Conservation (phyloP, 306 rosid genomes). For the Coriaria nepalensis region DNA sequence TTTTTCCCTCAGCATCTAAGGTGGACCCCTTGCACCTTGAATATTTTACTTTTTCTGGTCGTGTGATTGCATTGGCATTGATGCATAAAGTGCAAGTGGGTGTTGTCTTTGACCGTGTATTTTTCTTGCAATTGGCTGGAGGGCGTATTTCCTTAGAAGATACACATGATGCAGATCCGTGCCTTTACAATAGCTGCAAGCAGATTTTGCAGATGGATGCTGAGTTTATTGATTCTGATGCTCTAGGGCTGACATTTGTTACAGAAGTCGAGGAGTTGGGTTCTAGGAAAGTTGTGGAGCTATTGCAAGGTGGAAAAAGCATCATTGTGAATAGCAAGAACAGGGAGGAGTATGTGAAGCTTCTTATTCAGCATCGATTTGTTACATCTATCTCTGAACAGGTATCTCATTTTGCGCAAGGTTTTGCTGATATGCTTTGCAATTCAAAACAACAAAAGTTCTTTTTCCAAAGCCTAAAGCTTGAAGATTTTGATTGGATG, state of each 20-base stretch:
- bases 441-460: constrained; percentile 19
- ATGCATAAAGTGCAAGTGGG: constrained; percentile 96
- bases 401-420: constrained; percentile 60
- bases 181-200: constrained; percentile 62
- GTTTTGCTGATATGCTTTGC: constrained; percentile 73
- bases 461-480: constrained; percentile 64
- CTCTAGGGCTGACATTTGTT: constrained; percentile 75
- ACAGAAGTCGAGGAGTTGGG: constrained; percentile 92
- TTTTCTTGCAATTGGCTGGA: constrained; percentile 86
- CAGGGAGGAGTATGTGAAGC: constrained; percentile 51
- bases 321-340: constrained; percentile 55
- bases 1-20: constrained; percentile 62
- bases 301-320: constrained; percentile 56
- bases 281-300: constrained; percentile 46
- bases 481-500: constrained; percentile 92
- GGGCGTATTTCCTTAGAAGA: constrained; percentile 54
- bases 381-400: constrained; percentile 63
- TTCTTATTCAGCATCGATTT: constrained; percentile 63
- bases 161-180: constrained; percentile 69
- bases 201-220: constrained; percentile 77
- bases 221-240: constrained; percentile 66
- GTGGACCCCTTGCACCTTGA: constrained; percentile 81
- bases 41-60: constrained; percentile 75
- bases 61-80: constrained; percentile 81
- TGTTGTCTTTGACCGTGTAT: constrained; percentile 69